These are phyloP conservation scores for Rhynchosporium graminicola DNA, from an alignment of 2,329 filamentous ascomycete species.

Conservation along the genomic window DNA sequence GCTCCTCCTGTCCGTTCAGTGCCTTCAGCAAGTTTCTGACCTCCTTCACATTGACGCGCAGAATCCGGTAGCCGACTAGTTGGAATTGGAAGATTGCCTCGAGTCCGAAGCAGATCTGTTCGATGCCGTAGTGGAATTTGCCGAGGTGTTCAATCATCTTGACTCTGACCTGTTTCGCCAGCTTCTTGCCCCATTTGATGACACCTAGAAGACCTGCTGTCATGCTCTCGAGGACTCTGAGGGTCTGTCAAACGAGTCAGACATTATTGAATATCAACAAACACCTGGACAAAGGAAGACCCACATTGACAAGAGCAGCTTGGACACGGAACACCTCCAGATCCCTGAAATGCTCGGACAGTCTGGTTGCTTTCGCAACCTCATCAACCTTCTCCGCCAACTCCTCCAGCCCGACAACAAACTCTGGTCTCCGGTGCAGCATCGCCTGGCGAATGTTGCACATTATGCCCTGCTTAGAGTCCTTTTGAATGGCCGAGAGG, in stretches of 20 bases:
- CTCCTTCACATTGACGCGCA: neutral
- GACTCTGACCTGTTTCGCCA: neutral
- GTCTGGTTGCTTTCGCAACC: neutral
- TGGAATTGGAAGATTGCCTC: neutral
- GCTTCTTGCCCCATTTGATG: neutral
- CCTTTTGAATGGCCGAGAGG: neutral
- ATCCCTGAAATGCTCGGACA: neutral
- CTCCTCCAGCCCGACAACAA: neutral
- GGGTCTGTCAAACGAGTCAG: neutral
- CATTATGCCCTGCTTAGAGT: neutral
- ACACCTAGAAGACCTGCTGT: neutral
- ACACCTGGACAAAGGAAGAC: neutral
- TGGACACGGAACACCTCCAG: neutral
- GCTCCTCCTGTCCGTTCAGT: neutral
- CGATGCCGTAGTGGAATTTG: constrained; percentile 9
- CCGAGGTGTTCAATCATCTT: neutral
- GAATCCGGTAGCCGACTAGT: neutral
- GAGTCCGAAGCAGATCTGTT: neutral
- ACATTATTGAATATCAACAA: neutral
- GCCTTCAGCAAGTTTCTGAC: neutral
- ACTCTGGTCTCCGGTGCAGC: constrained; percentile 1
- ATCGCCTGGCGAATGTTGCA: neutral
- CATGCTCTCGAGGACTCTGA: neutral
- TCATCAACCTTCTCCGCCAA: neutral
- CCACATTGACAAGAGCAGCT: neutral